These are phyloP conservation scores for Annulohypoxylon truncatum DNA, from an alignment of 2,329 filamentous ascomycete species.

Conservation along the genomic window DNA sequence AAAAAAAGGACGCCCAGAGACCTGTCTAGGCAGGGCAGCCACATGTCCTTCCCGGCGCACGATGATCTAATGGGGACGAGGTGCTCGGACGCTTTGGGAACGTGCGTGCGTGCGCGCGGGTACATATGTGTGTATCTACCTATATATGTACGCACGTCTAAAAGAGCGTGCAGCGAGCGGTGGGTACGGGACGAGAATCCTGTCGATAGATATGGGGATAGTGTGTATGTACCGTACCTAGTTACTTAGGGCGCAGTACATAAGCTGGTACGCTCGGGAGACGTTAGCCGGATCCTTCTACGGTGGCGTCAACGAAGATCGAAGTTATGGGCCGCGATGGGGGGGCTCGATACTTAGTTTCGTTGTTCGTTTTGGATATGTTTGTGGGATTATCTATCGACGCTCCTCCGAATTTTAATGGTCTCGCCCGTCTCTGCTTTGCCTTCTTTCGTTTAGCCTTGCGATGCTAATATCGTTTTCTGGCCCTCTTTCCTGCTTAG, in stretches of 20 bases:
- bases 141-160: neutral
- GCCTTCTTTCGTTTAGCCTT: neutral
- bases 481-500: neutral
- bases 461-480: neutral
- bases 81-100: constrained; percentile 1
- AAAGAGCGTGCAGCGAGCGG: neutral
- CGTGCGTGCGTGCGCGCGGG: neutral
- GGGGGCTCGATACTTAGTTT: constrained; percentile 2
- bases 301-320: constrained; percentile 16
- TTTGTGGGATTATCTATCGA: neutral
- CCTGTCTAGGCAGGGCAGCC: constrained; percentile 23
- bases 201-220: neutral
- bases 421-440: neutral
- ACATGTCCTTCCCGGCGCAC: constrained; percentile 14
- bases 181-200: constrained; percentile 15
- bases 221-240: no score
- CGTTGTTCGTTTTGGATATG: constrained; percentile 5
- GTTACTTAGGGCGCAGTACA: neutral
- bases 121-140: neutral
- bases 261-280: neutral
- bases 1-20: neutral
- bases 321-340: constrained; percentile 11
- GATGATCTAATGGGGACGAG: constrained; percentile 21
- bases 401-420: neutral
- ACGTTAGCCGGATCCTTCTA: constrained; percentile 30